phyloP scores from a whole-genome alignment of 306 rosid species.

The Crotalaria pallida region DNA sequence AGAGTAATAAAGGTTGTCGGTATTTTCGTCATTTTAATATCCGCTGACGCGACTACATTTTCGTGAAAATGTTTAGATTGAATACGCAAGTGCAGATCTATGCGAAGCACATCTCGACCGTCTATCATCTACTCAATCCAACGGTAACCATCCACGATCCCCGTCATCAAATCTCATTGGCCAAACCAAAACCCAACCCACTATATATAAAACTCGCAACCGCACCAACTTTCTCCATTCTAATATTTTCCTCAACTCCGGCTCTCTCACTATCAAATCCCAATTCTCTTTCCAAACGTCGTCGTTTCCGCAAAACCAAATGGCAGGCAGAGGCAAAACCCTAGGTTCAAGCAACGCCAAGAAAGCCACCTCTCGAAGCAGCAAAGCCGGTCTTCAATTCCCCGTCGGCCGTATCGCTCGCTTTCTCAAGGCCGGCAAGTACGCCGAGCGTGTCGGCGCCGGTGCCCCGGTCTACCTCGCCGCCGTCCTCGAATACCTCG shows the following conservation, averaged over 20 bases:
- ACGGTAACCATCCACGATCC: conserved; percentile 21
- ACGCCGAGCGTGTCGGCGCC: conserved; percentile 91
- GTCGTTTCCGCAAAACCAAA: neutral
- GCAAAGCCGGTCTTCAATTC: conserved; percentile 88
- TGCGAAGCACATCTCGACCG: conserved; percentile 35
- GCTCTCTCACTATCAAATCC: too few species aligned
- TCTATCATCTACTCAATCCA: conserved; percentile 13
- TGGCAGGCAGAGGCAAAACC: conserved; percentile 75
- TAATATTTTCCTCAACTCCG: neutral
- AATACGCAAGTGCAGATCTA: neutral
- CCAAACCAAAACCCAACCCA: neutral
- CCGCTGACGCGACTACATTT: neutral
- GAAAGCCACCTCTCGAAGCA: conserved; percentile 78
- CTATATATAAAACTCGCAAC: conserved; percentile 35
- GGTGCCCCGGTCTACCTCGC: conserved; percentile 97
- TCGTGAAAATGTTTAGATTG: too few species aligned
- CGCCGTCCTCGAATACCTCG: conserved; percentile 87
- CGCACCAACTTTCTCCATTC: neutral
- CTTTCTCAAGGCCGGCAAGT: conserved; percentile 78
- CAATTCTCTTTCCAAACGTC: too few species aligned
- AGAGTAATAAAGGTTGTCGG: too few species aligned
- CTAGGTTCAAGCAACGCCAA: conserved; percentile 60
- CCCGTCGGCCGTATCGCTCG: conserved; percentile 96
- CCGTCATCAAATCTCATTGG: conserved; percentile 43
- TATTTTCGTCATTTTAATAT: too few species aligned